phyloP scores from a whole-genome alignment of 164 flowering plant species.

The Chimonanthus salicifolius region DNA sequence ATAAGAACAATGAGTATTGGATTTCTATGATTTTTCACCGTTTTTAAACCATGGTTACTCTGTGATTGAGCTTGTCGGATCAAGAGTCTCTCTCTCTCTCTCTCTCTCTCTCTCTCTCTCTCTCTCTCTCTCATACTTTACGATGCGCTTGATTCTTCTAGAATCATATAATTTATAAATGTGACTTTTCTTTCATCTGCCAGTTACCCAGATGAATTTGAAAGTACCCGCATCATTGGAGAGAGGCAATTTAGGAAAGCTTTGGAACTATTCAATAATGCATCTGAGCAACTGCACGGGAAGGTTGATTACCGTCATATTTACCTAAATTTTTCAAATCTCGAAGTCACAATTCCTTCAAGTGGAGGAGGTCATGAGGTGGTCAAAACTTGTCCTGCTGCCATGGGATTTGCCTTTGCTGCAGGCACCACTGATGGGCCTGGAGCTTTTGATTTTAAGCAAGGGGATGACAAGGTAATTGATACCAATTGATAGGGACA shows the following conservation, averaged over 20 bases:
- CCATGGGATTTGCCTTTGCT: constrained; percentile 98
- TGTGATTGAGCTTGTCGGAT: neutral
- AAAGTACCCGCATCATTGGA: constrained; percentile 91
- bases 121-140: no score
- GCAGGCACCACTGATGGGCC: constrained; percentile 99
- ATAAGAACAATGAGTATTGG: neutral
- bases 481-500: neutral
- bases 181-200: constrained; percentile 7
- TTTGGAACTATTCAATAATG: constrained; percentile 62
- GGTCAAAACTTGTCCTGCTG: constrained; percentile 93
- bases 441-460: constrained; percentile 97
- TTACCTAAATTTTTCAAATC: constrained; percentile 75
- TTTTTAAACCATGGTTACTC: neutral
- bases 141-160: no score
- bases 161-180: neutral
- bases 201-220: constrained; percentile 97
- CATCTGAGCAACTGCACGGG: constrained; percentile 75
- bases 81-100: neutral
- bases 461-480: constrained; percentile 82
- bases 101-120: no score
- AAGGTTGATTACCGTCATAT: constrained; percentile 77
- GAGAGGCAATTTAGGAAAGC: constrained; percentile 87
- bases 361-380: constrained; percentile 48
- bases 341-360: constrained; percentile 61
- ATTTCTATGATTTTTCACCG: neutral